These are phyloP conservation scores for Nicotiana attenuata DNA, from an alignment of 257 asterid genomes.

Conservation along the genomic window DNA sequence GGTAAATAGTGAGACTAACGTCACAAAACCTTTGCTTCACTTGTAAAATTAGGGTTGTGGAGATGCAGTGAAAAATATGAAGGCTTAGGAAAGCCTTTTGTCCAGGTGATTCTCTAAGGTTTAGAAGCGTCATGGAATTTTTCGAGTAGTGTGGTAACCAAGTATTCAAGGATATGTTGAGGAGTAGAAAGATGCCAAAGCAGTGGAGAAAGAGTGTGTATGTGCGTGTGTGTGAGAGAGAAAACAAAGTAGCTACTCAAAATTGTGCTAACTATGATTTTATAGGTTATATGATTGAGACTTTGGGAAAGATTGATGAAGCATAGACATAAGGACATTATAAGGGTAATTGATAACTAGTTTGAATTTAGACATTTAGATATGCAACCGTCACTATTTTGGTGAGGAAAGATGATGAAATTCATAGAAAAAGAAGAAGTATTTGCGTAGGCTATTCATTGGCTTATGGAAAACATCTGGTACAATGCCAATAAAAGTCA, in stretches of 20 bases:
- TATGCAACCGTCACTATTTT: neutral
- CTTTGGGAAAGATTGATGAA: neutral
- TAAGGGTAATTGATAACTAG: neutral
- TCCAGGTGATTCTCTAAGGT: neutral
- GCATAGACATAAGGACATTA: neutral
- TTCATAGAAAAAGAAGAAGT: neutral
- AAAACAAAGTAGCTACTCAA: too few species aligned
- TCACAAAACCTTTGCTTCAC: too few species aligned
- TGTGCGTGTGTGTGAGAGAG: too few species aligned
- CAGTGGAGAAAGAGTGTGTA: neutral
- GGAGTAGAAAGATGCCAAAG: neutral
- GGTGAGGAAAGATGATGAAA: neutral
- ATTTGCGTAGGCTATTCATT: too few species aligned
- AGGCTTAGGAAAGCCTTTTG: neutral
- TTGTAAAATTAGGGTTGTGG: too few species aligned
- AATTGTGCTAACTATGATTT: too few species aligned
- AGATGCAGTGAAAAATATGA: too few species aligned
- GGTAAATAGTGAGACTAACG: too few species aligned
- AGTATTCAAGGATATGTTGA: neutral
- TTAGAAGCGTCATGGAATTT: neutral
- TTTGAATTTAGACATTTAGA: neutral
- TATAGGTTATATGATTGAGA: too few species aligned
- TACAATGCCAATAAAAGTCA: too few species aligned
- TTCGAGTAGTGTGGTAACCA: neutral
- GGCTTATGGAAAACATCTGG: too few species aligned